These are phyloP conservation scores for Massarina eburnea DNA, from an alignment of 2,329 filamentous ascomycete species.

Conservation along the genomic window DNA sequence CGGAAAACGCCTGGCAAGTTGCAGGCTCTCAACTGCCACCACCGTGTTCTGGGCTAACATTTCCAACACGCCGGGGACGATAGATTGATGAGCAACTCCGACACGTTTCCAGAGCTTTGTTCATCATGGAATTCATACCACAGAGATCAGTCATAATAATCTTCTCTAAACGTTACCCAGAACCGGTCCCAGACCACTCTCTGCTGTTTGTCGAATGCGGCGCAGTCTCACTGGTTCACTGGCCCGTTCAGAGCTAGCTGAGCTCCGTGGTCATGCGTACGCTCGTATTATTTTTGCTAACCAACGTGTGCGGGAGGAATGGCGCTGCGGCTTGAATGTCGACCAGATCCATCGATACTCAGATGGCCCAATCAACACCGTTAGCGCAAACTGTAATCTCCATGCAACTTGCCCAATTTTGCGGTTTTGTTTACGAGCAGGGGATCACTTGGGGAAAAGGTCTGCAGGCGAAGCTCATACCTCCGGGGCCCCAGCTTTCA, in stretches of 20 bases:
- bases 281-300: constrained; percentile 10
- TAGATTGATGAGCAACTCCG: not conserved
- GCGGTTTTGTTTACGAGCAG: constrained; percentile 20
- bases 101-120: not conserved
- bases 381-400: constrained; percentile 17
- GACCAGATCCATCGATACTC: constrained; percentile 10
- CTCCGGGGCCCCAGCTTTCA: constrained; percentile 29
- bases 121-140: not conserved
- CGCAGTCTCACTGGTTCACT: not conserved
- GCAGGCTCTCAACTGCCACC: not conserved
- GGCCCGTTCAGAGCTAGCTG: constrained; percentile 13
- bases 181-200: not conserved
- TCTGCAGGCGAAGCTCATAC: constrained; percentile 23
- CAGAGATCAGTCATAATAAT: no score
- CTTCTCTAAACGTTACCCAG: no score
- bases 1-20: not conserved
- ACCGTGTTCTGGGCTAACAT: no score
- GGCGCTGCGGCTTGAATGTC: constrained; percentile 10
- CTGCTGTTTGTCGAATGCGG: not conserved
- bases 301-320: constrained; percentile 20
- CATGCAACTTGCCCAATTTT: constrained; percentile 26
- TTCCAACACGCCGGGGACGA: no score
- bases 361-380: constrained; percentile 19
- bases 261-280: constrained; percentile 19
- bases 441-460: constrained; percentile 19